phyloP scores from a whole-genome alignment of 2,329 filamentous ascomycete species.

The Penicillium sp. region DNA sequence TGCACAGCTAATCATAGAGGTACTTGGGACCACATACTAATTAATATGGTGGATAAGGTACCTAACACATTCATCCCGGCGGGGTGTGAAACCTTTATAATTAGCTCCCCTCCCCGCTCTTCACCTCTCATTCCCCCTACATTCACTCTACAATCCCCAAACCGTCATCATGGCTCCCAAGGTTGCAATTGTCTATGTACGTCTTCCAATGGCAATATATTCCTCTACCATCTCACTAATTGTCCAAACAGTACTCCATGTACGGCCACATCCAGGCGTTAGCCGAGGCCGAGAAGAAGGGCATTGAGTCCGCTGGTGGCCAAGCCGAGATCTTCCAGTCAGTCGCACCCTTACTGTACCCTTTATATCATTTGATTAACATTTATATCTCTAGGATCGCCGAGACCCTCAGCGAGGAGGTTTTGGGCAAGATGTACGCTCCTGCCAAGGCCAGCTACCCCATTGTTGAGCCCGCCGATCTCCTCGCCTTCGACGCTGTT shows the following conservation, averaged over 20 bases:
- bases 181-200: conserved; percentile 85
- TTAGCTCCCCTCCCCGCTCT: conserved; percentile 10
- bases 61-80: background rate
- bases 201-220: conserved; percentile 37
- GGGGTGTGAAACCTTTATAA: conserved; percentile 12
- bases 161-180: conserved; percentile 74
- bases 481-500: conserved; percentile 80
- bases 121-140: background rate
- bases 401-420: conserved; percentile 83
- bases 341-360: conserved; percentile 23
- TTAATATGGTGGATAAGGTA: conserved; percentile 7
- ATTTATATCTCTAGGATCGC: conserved; percentile 55
- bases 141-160: conserved; percentile 6
- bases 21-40: conserved; percentile 3
- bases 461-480: conserved; percentile 59
- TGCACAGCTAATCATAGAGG: conserved; percentile 14
- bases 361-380: conserved; percentile 8
- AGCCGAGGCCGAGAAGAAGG: conserved; percentile 86
- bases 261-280: conserved; percentile 85
- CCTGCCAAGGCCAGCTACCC: conserved; percentile 71
- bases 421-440: conserved; percentile 88
- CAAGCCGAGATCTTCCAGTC: conserved; percentile 79
- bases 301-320: conserved; percentile 85
- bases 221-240: conserved; percentile 15
- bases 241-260: conserved; percentile 72